phyloP scores from a whole-genome alignment of 1,284 basidiomycete genomes.

The Phaffia rhodozyma region DNA sequence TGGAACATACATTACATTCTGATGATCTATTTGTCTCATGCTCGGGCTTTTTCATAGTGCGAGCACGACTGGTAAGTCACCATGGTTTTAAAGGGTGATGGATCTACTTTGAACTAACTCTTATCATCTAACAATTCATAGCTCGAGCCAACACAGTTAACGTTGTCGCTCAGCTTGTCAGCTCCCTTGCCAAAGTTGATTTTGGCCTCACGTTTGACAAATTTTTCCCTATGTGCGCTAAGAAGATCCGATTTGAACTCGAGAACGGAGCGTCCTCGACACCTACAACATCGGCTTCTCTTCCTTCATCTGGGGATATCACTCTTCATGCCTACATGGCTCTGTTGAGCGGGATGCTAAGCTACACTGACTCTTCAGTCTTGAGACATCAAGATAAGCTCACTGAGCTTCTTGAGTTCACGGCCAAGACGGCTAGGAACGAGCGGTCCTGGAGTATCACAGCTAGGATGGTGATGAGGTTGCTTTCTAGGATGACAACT shows the following conservation, averaged over 20 bases:
- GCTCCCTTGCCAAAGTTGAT: conserved; percentile 69
- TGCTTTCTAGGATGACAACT: conserved; percentile 62
- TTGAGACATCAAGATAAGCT: conserved; percentile 52
- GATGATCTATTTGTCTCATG: no score
- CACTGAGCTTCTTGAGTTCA: conserved; percentile 52
- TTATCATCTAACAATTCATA: not conserved
- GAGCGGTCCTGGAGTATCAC: conserved; percentile 82
- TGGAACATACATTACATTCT: no score
- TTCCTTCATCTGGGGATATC: conserved; percentile 75
- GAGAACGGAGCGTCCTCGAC: conserved; percentile 84
- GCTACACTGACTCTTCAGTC: conserved; percentile 35
- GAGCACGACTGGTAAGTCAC: conserved; percentile 55
- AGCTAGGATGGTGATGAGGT: conserved; percentile 64
- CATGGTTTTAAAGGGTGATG: no score
- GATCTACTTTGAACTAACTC: not conserved
- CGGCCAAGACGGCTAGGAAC: conserved; percentile 68
- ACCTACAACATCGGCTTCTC: conserved; percentile 73
- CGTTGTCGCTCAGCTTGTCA: conserved; percentile 79
- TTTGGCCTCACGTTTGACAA: conserved; percentile 64
- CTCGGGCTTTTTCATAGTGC: conserved; percentile 11
- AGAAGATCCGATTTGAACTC: conserved; percentile 75
- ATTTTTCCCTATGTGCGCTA: conserved; percentile 66
- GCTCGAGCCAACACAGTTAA: conserved; percentile 73
- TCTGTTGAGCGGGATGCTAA: conserved; percentile 29
- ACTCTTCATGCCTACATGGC: conserved; percentile 69